phyloP scores from a whole-genome alignment of 805 yeast species.

The Ogataea saltuana region DNA sequence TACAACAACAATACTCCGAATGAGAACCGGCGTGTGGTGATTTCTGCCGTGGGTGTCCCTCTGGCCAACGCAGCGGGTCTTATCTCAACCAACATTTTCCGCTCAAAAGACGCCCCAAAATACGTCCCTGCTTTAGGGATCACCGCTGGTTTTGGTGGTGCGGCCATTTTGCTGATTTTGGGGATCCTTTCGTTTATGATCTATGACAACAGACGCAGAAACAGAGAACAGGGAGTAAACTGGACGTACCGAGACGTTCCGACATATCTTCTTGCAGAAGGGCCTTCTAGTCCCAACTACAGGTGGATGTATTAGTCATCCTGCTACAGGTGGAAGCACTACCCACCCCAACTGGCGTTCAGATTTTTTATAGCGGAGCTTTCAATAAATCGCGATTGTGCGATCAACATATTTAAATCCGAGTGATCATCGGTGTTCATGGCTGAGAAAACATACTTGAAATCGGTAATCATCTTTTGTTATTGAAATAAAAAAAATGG shows the following conservation, averaged over 20 bases:
- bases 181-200: constrained; percentile 37
- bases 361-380: no score
- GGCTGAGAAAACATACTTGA: no score
- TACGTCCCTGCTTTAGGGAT: constrained; percentile 52
- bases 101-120: constrained; percentile 52
- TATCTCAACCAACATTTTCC: constrained; percentile 52
- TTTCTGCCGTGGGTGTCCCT: constrained; percentile 52
- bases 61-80: constrained; percentile 60
- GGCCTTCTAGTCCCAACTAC: constrained; percentile 41
- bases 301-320: constrained; percentile 18
- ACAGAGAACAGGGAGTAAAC: constrained; percentile 40
- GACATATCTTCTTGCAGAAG: constrained; percentile 44
- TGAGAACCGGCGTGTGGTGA: constrained; percentile 45
- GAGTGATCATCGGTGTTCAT: no score
- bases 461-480: no score
- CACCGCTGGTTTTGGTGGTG: constrained; percentile 47
- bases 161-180: constrained; percentile 38
- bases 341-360: no score
- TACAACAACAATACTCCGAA: constrained; percentile 51
- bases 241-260: constrained; percentile 43
- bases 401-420: no score
- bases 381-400: no score
- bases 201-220: constrained; percentile 44
- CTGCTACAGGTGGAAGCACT: no score
- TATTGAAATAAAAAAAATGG: no score